Evolutionary conservation across 257 asterid species (phyloP), one percentile per base, ranked within the genome.

Genomic region (Coffea canephora): DNA sequence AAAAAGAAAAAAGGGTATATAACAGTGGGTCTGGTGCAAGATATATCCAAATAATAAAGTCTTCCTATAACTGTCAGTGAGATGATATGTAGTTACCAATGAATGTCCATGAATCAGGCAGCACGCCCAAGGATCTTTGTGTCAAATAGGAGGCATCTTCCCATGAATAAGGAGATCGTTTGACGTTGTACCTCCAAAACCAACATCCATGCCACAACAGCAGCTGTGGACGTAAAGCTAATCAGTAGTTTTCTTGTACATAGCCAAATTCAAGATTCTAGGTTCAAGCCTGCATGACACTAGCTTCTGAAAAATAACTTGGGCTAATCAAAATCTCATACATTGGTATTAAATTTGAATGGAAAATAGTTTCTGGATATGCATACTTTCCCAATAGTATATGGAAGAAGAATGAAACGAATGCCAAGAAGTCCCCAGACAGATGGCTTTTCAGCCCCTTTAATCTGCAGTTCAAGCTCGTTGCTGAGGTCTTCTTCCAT

Each of bases 381-480:
- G 85, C 84, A 54, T 79, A 92, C 98, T 97, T 94, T 96, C 77
- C 86, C 90, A 72, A 88, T 11, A 54, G 98, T 90, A 91, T 92
- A 94, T 73, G 99, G 99, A 78, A 96, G 91, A 68, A 96, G 91
- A 83, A 96, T 83, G 87, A 92, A 84, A 50, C 97, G 97, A 74
- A 94, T 57, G 61, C 87, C 95, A 61, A 95, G 43, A 81, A 96
- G 97, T 59, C 88, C 97, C 98, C 99, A 96, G 25, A 94, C 73
- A 57, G 97, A 88, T 76, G 99, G 99, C 85, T 89, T 90, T 86
- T 94, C 99, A 50, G 98, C 96, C 55, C 98, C 99, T 77, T 92
- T 94, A 78, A 96, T 96, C 87, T 92, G 92, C 85, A 94, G 82
- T 65, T 96, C 97, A 82, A 92, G 98, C 86, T 96, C 99, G 89